Conservation (phyloP, 148 eudicot genomes). For the Cornus controversa region DNA sequence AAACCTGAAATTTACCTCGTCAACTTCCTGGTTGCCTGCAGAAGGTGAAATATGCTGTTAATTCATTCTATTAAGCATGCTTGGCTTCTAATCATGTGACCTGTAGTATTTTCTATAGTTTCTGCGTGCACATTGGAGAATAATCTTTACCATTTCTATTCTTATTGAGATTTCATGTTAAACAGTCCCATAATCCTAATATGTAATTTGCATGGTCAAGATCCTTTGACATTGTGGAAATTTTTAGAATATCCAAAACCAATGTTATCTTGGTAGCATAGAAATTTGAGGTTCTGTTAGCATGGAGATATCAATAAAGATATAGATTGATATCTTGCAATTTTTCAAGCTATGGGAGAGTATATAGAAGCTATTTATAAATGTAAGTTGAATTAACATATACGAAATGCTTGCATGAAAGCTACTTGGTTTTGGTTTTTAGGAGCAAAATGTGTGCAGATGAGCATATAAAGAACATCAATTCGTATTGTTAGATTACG, state of each 20-base stretch:
- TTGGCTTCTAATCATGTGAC: not conserved
- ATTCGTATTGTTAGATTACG: too few relatives aligned
- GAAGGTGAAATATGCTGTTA: slow-evolving; percentile 53
- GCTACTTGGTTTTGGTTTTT: too few relatives aligned
- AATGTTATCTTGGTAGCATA: too few relatives aligned
- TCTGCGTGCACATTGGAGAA: not conserved
- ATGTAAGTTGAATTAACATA: too few relatives aligned
- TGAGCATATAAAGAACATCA: too few relatives aligned
- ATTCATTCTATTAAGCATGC: not conserved
- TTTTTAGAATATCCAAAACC: not conserved
- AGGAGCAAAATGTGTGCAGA: too few relatives aligned
- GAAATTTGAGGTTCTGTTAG: too few relatives aligned
- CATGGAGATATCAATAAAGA: too few relatives aligned
- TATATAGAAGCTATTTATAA: too few relatives aligned
- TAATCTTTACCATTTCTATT: not conserved
- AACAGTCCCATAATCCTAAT: not conserved
- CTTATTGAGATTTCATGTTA: not conserved
- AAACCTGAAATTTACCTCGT: slow-evolving; percentile 43
- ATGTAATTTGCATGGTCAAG: not conserved
- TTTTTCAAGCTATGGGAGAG: too few relatives aligned
- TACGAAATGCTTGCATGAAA: too few relatives aligned
- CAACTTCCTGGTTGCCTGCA: slow-evolving; percentile 48
- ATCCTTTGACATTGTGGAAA: not conserved
- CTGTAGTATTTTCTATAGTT: not conserved
- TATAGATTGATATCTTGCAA: too few relatives aligned